Evolutionary conservation across 2,329 filamentous ascomycete species (phyloP), one percentile per base, ranked within the genome.

Genomic region (Nannizzia gypsea): DNA sequence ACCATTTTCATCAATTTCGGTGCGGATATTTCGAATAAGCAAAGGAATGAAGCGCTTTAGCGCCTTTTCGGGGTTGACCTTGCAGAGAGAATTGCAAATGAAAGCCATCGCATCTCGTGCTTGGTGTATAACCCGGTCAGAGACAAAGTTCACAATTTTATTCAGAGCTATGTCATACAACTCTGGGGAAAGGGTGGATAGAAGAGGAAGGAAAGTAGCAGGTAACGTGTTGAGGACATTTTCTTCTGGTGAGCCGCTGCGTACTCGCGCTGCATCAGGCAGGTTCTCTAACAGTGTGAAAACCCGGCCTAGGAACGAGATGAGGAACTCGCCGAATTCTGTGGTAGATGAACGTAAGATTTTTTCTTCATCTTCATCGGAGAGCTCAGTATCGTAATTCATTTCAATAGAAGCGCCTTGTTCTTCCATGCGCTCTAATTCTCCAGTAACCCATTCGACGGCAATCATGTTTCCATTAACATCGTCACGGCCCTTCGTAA

Each of bases 61-160:
- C 0, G 93, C 90, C 76, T 96, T 96, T 70, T 92, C 86, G 0
- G 95, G 91, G 66, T 95, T 89, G 66, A 95, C 90, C 74, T 97
- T 97, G 80, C 93, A 96, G 24, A 99, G 80, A 0, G 90, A 89
- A 72, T 96, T 97, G 74, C 92, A 89, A 59, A 97, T 97, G 81
- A 96, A 99, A 1, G 95, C 93, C 88, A 99, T 96, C 6, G 93
- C 92, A 78, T 99, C 93, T 65, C 92, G 81, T 58, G 93, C 92
- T 74, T 97, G 93, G 67, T 99, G 91, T 17, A 99, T 92, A 56
- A 99, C 93, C 75, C 97, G 93, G 64, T 89, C 89, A 1, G 88
- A 86, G 26, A 96, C 88, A 71, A 99, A 99, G 34, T 89, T 84
- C 1, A 90, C 88, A 66, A 99, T 84, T 77, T 97, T 97, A 62